Evolutionary conservation across 2,329 filamentous ascomycete genomes (phyloP), one percentile per base, ranked within the genome.

Genomic region (Diplodia intermedia): DNA sequence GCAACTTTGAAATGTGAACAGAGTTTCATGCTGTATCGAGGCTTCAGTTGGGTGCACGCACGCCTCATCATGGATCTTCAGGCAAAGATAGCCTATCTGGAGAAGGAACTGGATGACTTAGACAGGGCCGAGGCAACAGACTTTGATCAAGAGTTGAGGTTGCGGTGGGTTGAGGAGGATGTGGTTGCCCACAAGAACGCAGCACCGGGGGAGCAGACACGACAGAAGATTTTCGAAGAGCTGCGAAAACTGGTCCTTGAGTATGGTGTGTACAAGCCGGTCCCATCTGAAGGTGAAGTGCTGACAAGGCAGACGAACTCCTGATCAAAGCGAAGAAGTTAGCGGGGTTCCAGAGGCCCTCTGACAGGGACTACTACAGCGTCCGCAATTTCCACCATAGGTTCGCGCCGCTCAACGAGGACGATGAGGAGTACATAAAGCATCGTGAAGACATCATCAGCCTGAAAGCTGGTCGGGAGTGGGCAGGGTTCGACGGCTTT

Each of bases 381-480:
- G 73, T 76, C 0, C 65, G 70, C 2, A 70, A 70, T n/a, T 78
- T 73, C 71, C 70, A 78, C 62, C 47, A 60, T 12, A 71, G 69
- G 15, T 29, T 69, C 3, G 50, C 67, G 14, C 75, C 75, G 1
- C 63, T 78, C 1, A 69, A 72, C 11, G 50, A 68, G 9, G 72
- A 75, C 57, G 70, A 72, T 26, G 57, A 71, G 56, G 65, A 68
- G 1, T 78, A 71, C 68, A 75, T 78, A 43, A 68, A 65, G 36
- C 69, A 69, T 31, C 75, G 74, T 67, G 75, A 79, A 67, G 76
- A 78, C 62, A 70, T 78, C 33, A 61, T 77, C 2, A 75, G 74
- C 9, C 69, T 78, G 1, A 65, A 73, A 5, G 54, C 68, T 29
- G 76, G 76, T 9, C 70, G 76, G 23, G 77, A 79, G 66, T 72